phyloP scores from a whole-genome alignment of 2,329 filamentous ascomycete genomes.

The Ophiostoma populinum region DNA sequence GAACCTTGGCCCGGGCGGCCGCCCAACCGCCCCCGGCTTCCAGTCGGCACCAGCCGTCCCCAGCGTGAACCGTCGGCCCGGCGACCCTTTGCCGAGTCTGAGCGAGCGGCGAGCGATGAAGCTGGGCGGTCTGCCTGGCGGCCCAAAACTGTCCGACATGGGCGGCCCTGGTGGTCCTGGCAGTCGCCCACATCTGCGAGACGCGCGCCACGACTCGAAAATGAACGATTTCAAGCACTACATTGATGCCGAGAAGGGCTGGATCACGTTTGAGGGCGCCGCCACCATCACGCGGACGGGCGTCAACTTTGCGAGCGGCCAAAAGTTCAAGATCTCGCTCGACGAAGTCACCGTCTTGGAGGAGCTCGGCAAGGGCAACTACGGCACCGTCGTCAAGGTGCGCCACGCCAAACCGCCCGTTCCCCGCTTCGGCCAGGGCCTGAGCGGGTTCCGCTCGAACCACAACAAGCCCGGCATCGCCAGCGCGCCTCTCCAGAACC shows the following conservation, averaged over 20 bases:
- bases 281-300: slow-evolving; percentile 77
- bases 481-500: too few relatives aligned
- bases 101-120: slow-evolving; percentile 51
- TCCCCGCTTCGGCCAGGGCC: slow-evolving; percentile 40
- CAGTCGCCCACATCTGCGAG: slow-evolving; percentile 17
- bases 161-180: slow-evolving; percentile 8
- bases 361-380: slow-evolving; percentile 94
- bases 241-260: slow-evolving; percentile 82
- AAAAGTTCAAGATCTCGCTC: slow-evolving; percentile 81
- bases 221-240: slow-evolving; percentile 53
- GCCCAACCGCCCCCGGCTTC: slow-evolving; percentile 31
- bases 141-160: slow-evolving; percentile 27
- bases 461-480: too few relatives aligned
- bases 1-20: slow-evolving; percentile 11
- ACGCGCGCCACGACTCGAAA: slow-evolving; percentile 26
- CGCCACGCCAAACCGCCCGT: slow-evolving; percentile 54
- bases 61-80: slow-evolving; percentile 16
- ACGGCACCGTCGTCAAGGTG: slow-evolving; percentile 95
- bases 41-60: slow-evolving; percentile 36
- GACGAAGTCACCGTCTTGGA: slow-evolving; percentile 89
- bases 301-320: slow-evolving; percentile 81
- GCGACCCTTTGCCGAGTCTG: slow-evolving; percentile 38
- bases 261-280: slow-evolving; percentile 81
- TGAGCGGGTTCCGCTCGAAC: slow-evolving; percentile 24
- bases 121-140: slow-evolving; percentile 25